Evolutionary conservation across 257 asterid species (phyloP).

Genomic region (Catharanthus roseus): DNA sequence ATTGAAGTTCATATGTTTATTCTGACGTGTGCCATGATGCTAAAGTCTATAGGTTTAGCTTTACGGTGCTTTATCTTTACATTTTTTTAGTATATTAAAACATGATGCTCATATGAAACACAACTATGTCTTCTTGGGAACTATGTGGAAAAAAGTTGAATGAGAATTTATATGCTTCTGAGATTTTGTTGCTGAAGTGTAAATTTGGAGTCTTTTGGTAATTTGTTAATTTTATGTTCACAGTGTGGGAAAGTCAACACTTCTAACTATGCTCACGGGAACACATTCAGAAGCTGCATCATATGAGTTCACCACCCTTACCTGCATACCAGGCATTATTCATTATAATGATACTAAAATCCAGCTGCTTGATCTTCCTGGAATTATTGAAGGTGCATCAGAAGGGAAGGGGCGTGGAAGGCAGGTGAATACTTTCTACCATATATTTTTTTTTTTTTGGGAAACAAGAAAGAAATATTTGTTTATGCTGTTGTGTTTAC

Average conservation of each 20-base stretch:
- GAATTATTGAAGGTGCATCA: constrained; percentile 98
- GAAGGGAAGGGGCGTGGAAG: constrained; percentile 99
- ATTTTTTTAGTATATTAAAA: neutral
- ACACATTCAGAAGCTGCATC: constrained; percentile 99
- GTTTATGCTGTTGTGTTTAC: neutral
- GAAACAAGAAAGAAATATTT: neutral
- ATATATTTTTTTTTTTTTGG: too few species aligned
- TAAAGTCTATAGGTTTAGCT: neutral
- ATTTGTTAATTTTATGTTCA: constrained; percentile 4
- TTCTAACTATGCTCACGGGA: constrained; percentile 93
- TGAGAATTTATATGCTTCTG: neutral
- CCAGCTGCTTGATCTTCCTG: constrained; percentile 99
- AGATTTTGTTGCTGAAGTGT: neutral
- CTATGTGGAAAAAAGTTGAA: neutral
- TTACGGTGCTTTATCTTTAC: neutral
- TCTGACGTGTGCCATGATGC: neutral
- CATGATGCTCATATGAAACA: neutral
- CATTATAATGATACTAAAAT: constrained; percentile 95
- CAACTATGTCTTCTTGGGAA: neutral
- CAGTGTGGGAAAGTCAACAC: constrained; percentile 98
- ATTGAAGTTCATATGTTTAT: neutral
- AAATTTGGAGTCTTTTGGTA: constrained; percentile 3
- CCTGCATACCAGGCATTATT: constrained; percentile 97
- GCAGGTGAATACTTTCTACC: constrained; percentile 49
- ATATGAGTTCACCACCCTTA: constrained; percentile 95